These are phyloP conservation scores for Camellia sinensis DNA, from an alignment of 148 eudicot species.

Conservation along the genomic window DNA sequence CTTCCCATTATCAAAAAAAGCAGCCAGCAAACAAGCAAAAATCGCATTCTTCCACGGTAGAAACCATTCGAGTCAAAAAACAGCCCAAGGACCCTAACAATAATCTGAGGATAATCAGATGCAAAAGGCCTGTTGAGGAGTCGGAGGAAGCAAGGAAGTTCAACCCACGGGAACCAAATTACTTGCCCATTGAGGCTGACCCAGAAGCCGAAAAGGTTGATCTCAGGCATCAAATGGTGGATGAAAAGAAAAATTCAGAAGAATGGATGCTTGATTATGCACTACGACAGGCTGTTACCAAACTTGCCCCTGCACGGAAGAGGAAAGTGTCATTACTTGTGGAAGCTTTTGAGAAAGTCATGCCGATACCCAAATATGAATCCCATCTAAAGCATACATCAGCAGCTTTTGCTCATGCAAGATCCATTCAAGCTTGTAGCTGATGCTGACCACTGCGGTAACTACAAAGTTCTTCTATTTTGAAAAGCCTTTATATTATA, in stretches of 20 bases:
- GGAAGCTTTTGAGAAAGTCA: slow-evolving; percentile 79
- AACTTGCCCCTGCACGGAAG: slow-evolving; percentile 70
- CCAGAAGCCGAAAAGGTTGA: slow-evolving; percentile 76
- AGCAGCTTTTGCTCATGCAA: slow-evolving; percentile 31
- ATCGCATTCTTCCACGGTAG: slow-evolving; percentile 1
- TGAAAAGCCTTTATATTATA: neutral
- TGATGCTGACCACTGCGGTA: slow-evolving; percentile 33
- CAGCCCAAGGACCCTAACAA: slow-evolving; percentile 22
- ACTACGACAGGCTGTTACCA: slow-evolving; percentile 58
- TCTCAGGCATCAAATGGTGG: slow-evolving; percentile 72
- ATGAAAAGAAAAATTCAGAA: slow-evolving; percentile 67
- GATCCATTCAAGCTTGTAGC: slow-evolving; percentile 55
- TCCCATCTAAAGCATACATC: slow-evolving; percentile 28
- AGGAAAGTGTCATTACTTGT: slow-evolving; percentile 80
- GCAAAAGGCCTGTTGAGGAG: slow-evolving; percentile 30
- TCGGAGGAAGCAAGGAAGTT: slow-evolving; percentile 44
- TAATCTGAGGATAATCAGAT: slow-evolving; percentile 31
- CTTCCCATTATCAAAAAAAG: neutral
- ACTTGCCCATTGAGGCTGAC: slow-evolving; percentile 57
- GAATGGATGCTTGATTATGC: slow-evolving; percentile 94
- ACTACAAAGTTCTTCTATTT: slow-evolving; percentile 4
- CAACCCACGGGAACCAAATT: slow-evolving; percentile 75
- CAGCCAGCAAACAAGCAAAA: slow-evolving; percentile 13
- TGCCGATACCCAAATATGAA: slow-evolving; percentile 47
- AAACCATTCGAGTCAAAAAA: slow-evolving; percentile 27